A percentile compares a stretch with the other conserved stretches of the same genome.
These are phyloP conservation scores for Leccinellum albellum DNA, from an alignment of 768 basidiomycete species.

Conservation along the genomic window DNA sequence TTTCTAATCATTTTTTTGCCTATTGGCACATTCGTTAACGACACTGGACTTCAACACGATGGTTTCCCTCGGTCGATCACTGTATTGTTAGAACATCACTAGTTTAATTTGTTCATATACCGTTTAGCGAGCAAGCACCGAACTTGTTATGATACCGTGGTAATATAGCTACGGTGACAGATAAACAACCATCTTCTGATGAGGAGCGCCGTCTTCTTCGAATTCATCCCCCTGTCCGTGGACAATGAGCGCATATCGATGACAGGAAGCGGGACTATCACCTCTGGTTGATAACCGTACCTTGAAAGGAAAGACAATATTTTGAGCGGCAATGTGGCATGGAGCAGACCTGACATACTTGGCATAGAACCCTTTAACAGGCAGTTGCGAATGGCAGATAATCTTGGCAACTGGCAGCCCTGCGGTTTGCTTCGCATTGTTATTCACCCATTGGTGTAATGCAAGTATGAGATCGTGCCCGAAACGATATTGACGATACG, in stretches of 20 bases:
- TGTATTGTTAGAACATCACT: constrained; percentile 41
- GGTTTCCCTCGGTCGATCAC: constrained; percentile 29
- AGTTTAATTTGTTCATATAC: constrained; percentile 35
- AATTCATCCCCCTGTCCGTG: constrained; percentile 60
- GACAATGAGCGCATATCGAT: constrained; percentile 25
- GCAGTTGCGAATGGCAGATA: constrained; percentile 66
- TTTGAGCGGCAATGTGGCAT: constrained; percentile 7
- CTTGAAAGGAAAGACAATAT: constrained; percentile 35
- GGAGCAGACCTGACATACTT: constrained; percentile 43
- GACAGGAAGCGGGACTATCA: constrained; percentile 32
- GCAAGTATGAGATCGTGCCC: constrained; percentile 63
- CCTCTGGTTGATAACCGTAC: constrained; percentile 67
- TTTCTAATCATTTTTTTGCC: constrained; percentile 32
- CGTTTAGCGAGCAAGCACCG: constrained; percentile 18
- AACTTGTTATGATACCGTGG: constrained; percentile 21
- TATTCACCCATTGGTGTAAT: constrained; percentile 56
- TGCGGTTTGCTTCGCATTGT: constrained; percentile 32
- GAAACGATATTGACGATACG: constrained; percentile 59
- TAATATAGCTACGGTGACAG: constrained; percentile 41
- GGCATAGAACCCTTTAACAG: constrained; percentile 68
- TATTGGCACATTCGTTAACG: constrained; percentile 21
- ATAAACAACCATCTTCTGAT: constrained; percentile 74
- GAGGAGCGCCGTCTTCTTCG: constrained; percentile 81
- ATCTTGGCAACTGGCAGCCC: constrained; percentile 38
- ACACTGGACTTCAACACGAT: constrained; percentile 32